These are phyloP conservation scores for Diddensiella santjacobensis DNA, from an alignment of 805 yeast species.

Conservation along the genomic window DNA sequence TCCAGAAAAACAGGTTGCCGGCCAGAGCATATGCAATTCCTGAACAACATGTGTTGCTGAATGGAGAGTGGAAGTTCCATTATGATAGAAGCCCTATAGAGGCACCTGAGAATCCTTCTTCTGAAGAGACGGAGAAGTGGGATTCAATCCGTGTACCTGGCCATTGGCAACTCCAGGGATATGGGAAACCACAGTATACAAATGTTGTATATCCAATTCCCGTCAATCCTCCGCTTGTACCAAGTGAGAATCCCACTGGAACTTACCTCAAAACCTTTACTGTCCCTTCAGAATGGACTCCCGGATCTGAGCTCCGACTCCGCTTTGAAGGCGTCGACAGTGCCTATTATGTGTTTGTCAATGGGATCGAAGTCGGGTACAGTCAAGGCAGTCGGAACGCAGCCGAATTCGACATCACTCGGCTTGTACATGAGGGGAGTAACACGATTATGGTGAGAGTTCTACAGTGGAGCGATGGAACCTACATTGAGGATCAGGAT, in stretches of 20 bases:
- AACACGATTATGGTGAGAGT: constrained; percentile 30
- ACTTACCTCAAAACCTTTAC: constrained; percentile 29
- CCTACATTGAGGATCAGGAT: constrained; percentile 39
- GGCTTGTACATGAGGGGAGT: constrained; percentile 11
- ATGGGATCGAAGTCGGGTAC: constrained; percentile 33
- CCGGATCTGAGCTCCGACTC: constrained; percentile 24
- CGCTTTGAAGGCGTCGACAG: constrained; percentile 39
- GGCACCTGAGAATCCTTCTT: constrained; percentile 9
- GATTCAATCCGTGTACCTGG: constrained; percentile 32
- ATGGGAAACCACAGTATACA: constrained; percentile 35
- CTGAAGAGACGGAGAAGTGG: constrained; percentile 18
- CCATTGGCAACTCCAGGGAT: constrained; percentile 37
- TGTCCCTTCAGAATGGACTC: constrained; percentile 21
- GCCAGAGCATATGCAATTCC: constrained; percentile 20
- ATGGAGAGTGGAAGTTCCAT: constrained; percentile 28
- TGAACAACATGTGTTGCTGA: constrained; percentile 12
- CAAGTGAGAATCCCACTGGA: constrained; percentile 35
- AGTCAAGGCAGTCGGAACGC: constrained; percentile 35
- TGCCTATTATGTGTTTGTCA: constrained; percentile 34
- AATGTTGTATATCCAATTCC: constrained; percentile 34
- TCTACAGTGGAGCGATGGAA: constrained; percentile 35
- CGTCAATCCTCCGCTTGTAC: constrained; percentile 34
- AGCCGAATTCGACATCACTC: constrained; percentile 33
- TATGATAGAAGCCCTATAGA: constrained; percentile 11
- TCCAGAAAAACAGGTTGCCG: constrained; percentile 17